Evolutionary conservation across 345 rosid genomes (phyloP).

Genomic region (Draba incana): DNA sequence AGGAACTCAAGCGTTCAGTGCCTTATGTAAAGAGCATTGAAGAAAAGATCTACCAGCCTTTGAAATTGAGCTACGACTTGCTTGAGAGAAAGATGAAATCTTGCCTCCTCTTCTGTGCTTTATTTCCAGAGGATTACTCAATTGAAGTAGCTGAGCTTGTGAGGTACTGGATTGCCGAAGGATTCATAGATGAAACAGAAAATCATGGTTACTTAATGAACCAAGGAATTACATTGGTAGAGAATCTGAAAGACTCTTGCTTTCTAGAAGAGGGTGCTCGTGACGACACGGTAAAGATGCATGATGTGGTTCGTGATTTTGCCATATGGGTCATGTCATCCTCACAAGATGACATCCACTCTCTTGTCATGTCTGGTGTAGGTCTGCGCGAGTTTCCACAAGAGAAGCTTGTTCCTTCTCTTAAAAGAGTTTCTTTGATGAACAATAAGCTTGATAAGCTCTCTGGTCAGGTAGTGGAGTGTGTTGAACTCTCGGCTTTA

Average conservation of each 20-base stretch:
- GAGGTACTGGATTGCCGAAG: constrained; percentile 51
- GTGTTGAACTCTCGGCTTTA: constrained; percentile 40
- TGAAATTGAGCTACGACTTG: constrained; percentile 49
- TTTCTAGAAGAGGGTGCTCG: constrained; percentile 48
- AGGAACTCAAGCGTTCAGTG: constrained; percentile 42
- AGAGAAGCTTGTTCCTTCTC: constrained; percentile 30
- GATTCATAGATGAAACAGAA: constrained; percentile 43
- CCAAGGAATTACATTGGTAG: constrained; percentile 46
- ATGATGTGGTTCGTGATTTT: constrained; percentile 54
- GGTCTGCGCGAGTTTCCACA: constrained; percentile 37
- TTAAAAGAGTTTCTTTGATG: constrained; percentile 52
- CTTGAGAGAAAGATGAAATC: constrained; percentile 35
- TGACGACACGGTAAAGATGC: constrained; percentile 50
- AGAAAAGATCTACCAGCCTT: constrained; percentile 42
- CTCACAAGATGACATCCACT: constrained; percentile 32
- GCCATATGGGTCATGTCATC: constrained; percentile 47
- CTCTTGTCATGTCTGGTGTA: constrained; percentile 43
- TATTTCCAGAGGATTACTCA: constrained; percentile 52
- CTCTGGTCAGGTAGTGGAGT: constrained; percentile 28
- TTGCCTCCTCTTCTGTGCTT: constrained; percentile 53
- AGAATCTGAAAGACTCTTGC: constrained; percentile 52
- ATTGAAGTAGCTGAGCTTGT: constrained; percentile 45
- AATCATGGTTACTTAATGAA: constrained; percentile 37
- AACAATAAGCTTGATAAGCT: constrained; percentile 39
- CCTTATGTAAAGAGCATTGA: constrained; percentile 43